phyloP scores from a whole-genome alignment of 2,329 filamentous ascomycete genomes.

The Diaporthe amygdali region DNA sequence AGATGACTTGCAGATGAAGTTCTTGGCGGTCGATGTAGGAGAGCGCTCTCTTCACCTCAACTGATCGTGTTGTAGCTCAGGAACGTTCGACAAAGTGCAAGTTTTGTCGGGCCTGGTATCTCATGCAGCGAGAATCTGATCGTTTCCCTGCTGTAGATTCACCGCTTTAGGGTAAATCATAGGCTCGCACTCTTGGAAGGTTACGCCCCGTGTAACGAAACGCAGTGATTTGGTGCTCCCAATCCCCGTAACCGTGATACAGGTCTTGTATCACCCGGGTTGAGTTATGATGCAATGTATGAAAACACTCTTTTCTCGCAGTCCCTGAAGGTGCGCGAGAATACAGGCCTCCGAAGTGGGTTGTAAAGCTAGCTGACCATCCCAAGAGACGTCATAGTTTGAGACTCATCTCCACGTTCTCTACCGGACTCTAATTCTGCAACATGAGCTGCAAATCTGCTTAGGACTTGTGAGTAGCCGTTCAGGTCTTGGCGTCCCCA shows the following conservation, averaged over 20 bases:
- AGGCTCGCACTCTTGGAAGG: not conserved
- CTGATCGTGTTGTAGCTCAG: not conserved
- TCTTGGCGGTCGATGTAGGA: not conserved
- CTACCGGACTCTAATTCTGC: not conserved
- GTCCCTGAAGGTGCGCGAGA: not conserved
- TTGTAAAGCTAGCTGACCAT: not conserved
- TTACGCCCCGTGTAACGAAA: not conserved
- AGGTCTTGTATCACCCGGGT: conserved; percentile 17
- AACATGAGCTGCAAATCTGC: not conserved
- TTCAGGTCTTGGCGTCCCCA: not conserved
- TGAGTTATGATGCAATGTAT: conserved; percentile 22
- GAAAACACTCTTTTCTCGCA: not conserved
- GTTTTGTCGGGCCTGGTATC: not conserved
- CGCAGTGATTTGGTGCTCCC: not conserved
- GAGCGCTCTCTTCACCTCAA: not conserved
- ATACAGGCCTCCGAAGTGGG: not conserved
- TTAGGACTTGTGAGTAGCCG: not conserved
- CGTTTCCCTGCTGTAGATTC: not conserved
- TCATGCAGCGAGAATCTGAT: not conserved
- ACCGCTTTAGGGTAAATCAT: not conserved
- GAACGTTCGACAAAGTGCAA: not conserved
- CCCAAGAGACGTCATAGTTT: conserved; percentile 8
- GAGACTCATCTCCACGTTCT: conserved; percentile 5
- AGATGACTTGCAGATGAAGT: conserved; percentile 19
- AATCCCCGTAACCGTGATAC: conserved; percentile 16